phyloP scores from a whole-genome alignment of 441 rosid species.

The Erodium moschatum region DNA sequence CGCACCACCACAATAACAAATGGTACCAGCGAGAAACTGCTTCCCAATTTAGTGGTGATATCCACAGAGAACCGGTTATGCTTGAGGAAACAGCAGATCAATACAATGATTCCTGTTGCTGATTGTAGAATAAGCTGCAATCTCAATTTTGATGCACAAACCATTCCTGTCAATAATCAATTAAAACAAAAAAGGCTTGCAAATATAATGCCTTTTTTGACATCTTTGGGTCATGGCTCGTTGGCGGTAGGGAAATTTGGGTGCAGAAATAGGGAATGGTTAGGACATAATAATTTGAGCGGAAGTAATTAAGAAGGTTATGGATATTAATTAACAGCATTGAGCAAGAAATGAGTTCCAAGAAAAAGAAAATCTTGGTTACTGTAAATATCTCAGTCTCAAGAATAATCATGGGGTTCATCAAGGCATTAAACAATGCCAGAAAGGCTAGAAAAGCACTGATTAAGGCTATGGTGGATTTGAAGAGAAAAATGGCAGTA shows the following conservation, averaged over 20 bases:
- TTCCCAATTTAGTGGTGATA: slow-evolving; percentile 76
- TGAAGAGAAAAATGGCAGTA: background rate
- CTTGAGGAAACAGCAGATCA: slow-evolving; percentile 69
- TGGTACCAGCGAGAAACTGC: slow-evolving; percentile 85
- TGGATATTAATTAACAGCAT: background rate
- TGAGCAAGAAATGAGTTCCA: background rate
- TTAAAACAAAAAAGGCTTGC: background rate
- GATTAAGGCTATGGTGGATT: background rate
- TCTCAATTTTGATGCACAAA: background rate
- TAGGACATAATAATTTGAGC: background rate
- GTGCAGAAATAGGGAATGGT: background rate
- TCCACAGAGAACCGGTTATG: slow-evolving; percentile 55
- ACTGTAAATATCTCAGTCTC: too few species aligned
- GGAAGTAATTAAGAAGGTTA: background rate
- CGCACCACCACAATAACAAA: slow-evolving; percentile 88
- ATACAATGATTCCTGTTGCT: slow-evolving; percentile 80
- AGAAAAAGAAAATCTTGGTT: too few species aligned
- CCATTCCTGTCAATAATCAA: background rate
- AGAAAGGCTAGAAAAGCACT: background rate
- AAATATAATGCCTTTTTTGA: background rate
- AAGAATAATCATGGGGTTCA: background rate
- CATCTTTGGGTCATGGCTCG: background rate
- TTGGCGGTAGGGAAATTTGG: background rate
- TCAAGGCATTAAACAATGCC: background rate
- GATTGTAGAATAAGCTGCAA: slow-evolving; percentile 78